phyloP scores from a whole-genome alignment of 2,329 filamentous ascomycete species.

The Xylariaceae sp. region DNA sequence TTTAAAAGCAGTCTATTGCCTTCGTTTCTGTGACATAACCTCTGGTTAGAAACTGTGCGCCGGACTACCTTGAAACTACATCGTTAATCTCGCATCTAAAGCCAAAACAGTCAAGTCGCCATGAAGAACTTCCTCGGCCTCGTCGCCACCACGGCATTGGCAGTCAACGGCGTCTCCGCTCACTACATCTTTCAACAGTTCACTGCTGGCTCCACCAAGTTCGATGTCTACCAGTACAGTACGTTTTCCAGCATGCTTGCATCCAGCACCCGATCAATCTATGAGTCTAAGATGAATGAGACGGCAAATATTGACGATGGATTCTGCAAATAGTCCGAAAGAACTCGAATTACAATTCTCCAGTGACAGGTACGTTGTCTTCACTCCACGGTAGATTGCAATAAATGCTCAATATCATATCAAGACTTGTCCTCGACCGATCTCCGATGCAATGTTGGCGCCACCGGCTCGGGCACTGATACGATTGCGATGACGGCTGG shows the following conservation, averaged over 20 bases:
- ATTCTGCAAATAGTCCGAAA: conserved; percentile 43
- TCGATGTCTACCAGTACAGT: conserved; percentile 46
- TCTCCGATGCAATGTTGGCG: conserved; percentile 50
- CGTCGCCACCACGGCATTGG: conserved; percentile 41
- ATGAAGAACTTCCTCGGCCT: conserved; percentile 44
- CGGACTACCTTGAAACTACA: background rate
- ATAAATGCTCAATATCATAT: too few relatives aligned
- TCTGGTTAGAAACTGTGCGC: background rate
- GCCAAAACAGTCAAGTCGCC: background rate
- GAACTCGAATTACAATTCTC: conserved; percentile 56
- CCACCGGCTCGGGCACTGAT: conserved; percentile 39
- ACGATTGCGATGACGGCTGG: conserved; percentile 46
- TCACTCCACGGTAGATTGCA: background rate
- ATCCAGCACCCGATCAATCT: background rate
- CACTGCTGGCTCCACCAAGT: conserved; percentile 42
- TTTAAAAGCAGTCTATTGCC: background rate
- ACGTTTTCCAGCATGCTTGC: conserved; percentile 13
- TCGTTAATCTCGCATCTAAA: background rate
- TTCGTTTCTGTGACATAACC: background rate
- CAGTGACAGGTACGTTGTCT: conserved; percentile 45
- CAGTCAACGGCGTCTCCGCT: conserved; percentile 42
- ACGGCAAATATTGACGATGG: conserved; percentile 3
- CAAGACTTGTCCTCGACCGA: conserved; percentile 47
- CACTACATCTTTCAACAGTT: conserved; percentile 52
- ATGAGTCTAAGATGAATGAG: background rate